A percentile compares a stretch with the other conserved stretches of the same genome.
Evolutionary conservation across 352 stramenopile species (phyloP).

Genomic region (Achlya hypogyna): DNA sequence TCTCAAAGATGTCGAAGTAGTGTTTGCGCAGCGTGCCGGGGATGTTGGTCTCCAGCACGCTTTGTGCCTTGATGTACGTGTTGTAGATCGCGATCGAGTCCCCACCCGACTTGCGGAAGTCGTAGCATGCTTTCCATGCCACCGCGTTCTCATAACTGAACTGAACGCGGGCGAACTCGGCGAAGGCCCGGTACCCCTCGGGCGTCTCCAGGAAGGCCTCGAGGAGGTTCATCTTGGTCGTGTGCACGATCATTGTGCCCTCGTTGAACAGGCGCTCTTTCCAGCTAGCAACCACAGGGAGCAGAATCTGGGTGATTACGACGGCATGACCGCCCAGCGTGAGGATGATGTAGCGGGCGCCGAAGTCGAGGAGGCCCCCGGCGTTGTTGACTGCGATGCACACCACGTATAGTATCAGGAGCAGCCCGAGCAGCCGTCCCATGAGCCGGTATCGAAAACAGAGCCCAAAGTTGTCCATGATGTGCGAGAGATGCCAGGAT

Average conservation of each 20-base stretch:
- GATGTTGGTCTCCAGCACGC: slow-evolving; percentile 5
- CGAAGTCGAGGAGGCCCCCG: background rate
- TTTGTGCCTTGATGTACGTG: background rate
- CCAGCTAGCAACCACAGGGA: background rate
- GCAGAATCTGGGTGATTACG: background rate
- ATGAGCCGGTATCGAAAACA: background rate
- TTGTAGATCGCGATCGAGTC: slow-evolving; percentile 11
- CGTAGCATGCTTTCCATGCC: slow-evolving; percentile 1
- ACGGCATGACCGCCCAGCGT: background rate
- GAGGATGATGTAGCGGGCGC: background rate
- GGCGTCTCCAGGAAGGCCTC: background rate
- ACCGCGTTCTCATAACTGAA: slow-evolving; percentile 11
- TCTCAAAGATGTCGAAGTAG: background rate
- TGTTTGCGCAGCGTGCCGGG: background rate
- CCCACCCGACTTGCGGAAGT: background rate
- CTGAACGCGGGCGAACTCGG: background rate
- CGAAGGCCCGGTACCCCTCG: background rate
- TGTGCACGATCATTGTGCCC: background rate
- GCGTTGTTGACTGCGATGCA: background rate
- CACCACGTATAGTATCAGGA: background rate
- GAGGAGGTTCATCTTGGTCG: background rate
- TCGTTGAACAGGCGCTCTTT: background rate
- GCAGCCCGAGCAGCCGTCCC: background rate
- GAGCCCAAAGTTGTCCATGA: slow-evolving; percentile 15
- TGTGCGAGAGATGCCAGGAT: background rate